These are phyloP conservation scores for Yamadazyma takamatsuzukensis DNA, from an alignment of 805 yeast species.

Conservation along the genomic window DNA sequence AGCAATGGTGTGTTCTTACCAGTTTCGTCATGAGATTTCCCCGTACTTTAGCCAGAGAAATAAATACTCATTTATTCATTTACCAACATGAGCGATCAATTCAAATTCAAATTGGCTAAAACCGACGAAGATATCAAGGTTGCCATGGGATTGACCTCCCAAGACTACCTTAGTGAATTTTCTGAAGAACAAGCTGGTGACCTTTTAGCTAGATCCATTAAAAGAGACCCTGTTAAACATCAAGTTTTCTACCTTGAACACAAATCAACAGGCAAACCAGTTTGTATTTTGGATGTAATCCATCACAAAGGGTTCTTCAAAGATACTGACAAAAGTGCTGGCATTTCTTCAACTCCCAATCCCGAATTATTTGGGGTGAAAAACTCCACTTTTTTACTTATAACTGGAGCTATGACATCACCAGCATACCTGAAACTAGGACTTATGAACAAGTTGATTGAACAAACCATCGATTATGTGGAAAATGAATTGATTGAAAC, in stretches of 20 bases:
- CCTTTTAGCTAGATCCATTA: conserved; percentile 8
- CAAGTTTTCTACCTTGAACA: conserved; percentile 26
- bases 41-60: too few relatives aligned
- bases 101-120: conserved; percentile 13
- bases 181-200: conserved; percentile 22
- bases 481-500: conserved; percentile 28
- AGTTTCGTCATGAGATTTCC: too few relatives aligned
- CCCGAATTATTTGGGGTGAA: conserved; percentile 29
- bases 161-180: conserved; percentile 3
- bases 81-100: conserved; percentile 13
- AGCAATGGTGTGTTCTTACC: too few relatives aligned
- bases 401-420: conserved; percentile 26
- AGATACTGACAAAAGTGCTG: conserved; percentile 21
- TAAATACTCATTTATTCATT: not conserved
- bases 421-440: conserved; percentile 25
- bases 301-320: conserved; percentile 26
- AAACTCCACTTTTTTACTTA: conserved; percentile 22
- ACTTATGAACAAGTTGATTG: conserved; percentile 23
- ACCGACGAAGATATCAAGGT: conserved; percentile 10
- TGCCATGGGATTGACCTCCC: conserved; percentile 5
- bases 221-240: conserved; percentile 16
- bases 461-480: conserved; percentile 24
- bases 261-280: conserved; percentile 16
- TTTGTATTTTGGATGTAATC: conserved; percentile 21
- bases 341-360: conserved; percentile 27